phyloP scores from a whole-genome alignment of 768 basidiomycete genomes.

The Holtermanniella nyarrowii region DNA sequence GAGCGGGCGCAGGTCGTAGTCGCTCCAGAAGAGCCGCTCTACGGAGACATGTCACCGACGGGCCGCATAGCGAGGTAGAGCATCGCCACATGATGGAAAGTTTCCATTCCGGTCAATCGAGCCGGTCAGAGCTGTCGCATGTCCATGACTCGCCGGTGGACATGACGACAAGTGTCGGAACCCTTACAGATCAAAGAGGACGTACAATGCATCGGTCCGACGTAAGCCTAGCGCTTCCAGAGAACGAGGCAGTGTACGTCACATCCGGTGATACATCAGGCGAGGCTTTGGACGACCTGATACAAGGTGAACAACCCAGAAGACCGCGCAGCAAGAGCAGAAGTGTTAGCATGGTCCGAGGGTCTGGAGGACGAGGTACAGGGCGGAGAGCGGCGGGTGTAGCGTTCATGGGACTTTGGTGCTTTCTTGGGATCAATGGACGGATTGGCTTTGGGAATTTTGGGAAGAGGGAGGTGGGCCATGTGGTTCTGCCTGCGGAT shows the following conservation, averaged over 20 bases:
- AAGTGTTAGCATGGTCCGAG: slow-evolving; percentile 28
- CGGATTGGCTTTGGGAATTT: no score
- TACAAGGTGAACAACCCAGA: neutral
- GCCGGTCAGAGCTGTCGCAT: neutral
- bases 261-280: slow-evolving; percentile 17
- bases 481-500: no score
- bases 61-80: slow-evolving; percentile 44
- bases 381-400: slow-evolving; percentile 64
- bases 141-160: neutral
- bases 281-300: neutral
- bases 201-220: slow-evolving; percentile 24
- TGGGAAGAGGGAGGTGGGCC: no score
- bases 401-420: slow-evolving; percentile 59
- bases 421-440: neutral
- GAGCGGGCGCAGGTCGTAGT: slow-evolving; percentile 7
- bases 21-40: slow-evolving; percentile 9
- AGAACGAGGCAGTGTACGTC: slow-evolving; percentile 45
- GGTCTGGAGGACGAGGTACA: slow-evolving; percentile 42
- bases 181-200: slow-evolving; percentile 11
- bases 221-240: slow-evolving; percentile 43
- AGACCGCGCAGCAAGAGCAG: slow-evolving; percentile 24
- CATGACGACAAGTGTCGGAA: neutral
- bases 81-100: slow-evolving; percentile 54
- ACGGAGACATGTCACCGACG: slow-evolving; percentile 7
- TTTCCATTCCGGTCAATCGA: slow-evolving; percentile 56